Evolutionary conservation across 257 asterid species (phyloP), one percentile per base, ranked within the genome.

Genomic region (Nicotiana obtusifolia): DNA sequence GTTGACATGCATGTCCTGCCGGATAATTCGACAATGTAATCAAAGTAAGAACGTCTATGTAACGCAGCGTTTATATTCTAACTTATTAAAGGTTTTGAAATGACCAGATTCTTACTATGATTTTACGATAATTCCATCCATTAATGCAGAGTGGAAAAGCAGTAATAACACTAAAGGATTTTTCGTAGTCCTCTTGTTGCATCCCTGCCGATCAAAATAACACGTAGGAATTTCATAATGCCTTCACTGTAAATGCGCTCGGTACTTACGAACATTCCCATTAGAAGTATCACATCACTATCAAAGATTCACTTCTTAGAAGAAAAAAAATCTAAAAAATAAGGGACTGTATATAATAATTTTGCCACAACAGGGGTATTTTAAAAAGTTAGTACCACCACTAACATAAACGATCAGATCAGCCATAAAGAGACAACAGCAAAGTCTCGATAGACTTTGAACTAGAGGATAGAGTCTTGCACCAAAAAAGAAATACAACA

Each of bases 401-500:
- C 61, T 37, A 22, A 73, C 60, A 44, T 14, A 73, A 71, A 17
- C 59, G 5, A 47, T 10, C 14, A 22, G 61, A 73, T 73, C 33
- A 52, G 49, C 59, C 2, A 7, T 47, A 24, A 10, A 24, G 16
- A 11, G 22, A 47, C 9, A 22, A 22, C 61, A 73, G 37, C n/a
- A 7, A 22, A 17, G 37, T 47, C 35, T 73, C 78, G 7, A 22
- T 73, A 73, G 22, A 24, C 37, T 47, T 20, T 22, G 49, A 47
- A 47, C 79, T 14, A 73, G 79, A 73, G 79, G 44, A 75, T 49
- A 75, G 26, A 75, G 14, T 75, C 80, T 49, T 49, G 62, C 24
- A 24, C 62, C 62, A 49, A 49, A 24, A 47, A 49, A 17, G 24
- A 22, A 6, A 22, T 14, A 71, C 16, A 71, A 71, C 52, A 49